A percentile compares a stretch with the other conserved stretches of the same genome.
These are phyloP conservation scores for Medakamo hakoo DNA, from an alignment of 139 green algal species.

Conservation along the genomic window DNA sequence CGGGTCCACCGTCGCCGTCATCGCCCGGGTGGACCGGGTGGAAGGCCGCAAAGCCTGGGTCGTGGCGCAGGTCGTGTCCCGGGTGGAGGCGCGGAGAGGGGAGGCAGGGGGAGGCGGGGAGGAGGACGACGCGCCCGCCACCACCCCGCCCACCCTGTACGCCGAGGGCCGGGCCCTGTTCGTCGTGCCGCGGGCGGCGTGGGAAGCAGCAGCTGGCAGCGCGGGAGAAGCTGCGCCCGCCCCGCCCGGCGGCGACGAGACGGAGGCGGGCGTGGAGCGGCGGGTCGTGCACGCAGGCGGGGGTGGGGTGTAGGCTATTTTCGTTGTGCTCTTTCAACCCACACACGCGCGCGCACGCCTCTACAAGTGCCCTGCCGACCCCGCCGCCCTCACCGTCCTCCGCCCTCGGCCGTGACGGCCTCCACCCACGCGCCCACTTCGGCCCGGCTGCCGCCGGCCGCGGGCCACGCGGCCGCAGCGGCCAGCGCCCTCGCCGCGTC, in stretches of 20 bases:
- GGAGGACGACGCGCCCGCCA: not conserved
- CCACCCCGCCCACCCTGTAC: too few relatives aligned
- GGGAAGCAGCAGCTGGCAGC: not conserved
- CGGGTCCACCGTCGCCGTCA: conserved; percentile 6
- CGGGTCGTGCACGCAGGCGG: too few relatives aligned
- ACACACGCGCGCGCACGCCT: not conserved
- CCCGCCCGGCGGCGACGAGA: too few relatives aligned
- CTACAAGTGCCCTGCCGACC: not conserved
- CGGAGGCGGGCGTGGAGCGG: too few relatives aligned
- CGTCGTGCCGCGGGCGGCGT: not conserved
- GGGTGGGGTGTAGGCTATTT: too few relatives aligned
- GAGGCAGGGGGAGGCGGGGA: conserved; percentile 4
- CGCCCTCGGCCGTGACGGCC: not conserved
- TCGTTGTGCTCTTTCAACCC: too few relatives aligned
- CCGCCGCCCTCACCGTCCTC: not conserved
- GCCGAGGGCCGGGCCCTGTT: too few relatives aligned
- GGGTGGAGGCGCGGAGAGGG: too few relatives aligned
- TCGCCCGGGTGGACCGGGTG: conserved; percentile 2
- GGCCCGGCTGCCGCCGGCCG: too few relatives aligned
- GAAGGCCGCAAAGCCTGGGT: conserved; percentile 24
- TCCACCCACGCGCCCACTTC: not conserved
- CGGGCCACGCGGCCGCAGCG: not conserved
- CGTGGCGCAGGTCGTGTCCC: conserved; percentile 3
- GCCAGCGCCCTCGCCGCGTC: not conserved
- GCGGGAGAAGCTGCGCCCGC: not conserved